Evolutionary conservation across 305 asterid genomes (phyloP).

Genomic region (Petunia hybrid): DNA sequence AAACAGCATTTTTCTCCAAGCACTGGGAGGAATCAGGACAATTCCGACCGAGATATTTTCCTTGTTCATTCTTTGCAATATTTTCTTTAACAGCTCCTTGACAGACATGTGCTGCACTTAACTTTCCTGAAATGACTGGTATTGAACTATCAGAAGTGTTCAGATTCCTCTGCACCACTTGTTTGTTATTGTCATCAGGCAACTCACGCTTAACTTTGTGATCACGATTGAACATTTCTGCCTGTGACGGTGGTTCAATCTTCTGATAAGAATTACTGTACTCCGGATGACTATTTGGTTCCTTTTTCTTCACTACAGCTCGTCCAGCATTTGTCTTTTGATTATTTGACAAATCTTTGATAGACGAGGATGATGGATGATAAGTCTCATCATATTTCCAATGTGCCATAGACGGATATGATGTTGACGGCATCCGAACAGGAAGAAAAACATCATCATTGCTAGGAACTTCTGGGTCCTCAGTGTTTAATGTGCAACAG

Average conservation of each 20-base stretch:
- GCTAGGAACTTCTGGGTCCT: slow-evolving; percentile 73
- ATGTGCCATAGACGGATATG: slow-evolving; percentile 42
- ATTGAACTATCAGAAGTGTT: slow-evolving; percentile 22
- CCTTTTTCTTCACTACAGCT: slow-evolving; percentile 40
- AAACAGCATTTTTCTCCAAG: slow-evolving; percentile 29
- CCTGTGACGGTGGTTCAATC: slow-evolving; percentile 40
- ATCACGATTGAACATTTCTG: slow-evolving; percentile 1
- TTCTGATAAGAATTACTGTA: slow-evolving; percentile 38
- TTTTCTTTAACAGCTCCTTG: slow-evolving; percentile 29
- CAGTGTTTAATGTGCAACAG: slow-evolving; percentile 71
- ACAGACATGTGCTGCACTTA: slow-evolving; percentile 18
- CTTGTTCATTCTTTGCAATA: slow-evolving; percentile 3
- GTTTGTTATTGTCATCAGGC: slow-evolving; percentile 8
- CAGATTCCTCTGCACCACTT: slow-evolving; percentile 29
- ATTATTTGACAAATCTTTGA: slow-evolving; percentile 43
- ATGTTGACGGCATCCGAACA: slow-evolving; percentile 57
- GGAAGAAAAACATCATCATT: slow-evolving; percentile 91
- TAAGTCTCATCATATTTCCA: slow-evolving; percentile 48
- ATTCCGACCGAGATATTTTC: slow-evolving; percentile 25
- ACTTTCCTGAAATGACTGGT: slow-evolving; percentile 25
- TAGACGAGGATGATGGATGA: slow-evolving; percentile 48
- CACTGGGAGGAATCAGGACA: slow-evolving; percentile 15
- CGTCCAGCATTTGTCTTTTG: slow-evolving; percentile 43
- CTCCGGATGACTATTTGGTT: slow-evolving; percentile 36
- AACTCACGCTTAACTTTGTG: slow-evolving; percentile 29